These are phyloP conservation scores for Vigna mungo DNA, from an alignment of 306 rosid species.

Conservation along the genomic window DNA sequence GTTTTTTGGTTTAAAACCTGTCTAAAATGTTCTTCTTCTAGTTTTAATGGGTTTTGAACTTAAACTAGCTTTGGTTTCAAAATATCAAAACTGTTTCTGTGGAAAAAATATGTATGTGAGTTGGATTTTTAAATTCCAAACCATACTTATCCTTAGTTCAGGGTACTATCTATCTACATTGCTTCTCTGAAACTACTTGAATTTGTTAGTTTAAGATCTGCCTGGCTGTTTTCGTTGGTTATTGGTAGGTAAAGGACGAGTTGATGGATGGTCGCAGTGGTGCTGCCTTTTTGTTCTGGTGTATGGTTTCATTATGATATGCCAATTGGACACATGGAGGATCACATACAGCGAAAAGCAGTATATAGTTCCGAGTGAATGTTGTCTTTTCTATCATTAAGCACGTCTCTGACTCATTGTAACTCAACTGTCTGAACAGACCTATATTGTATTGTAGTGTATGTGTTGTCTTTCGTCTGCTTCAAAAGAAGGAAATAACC, in stretches of 20 bases:
- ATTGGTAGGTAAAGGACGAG: background rate
- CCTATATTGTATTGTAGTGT: background rate
- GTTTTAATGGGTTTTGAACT: no score
- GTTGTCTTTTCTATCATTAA: background rate
- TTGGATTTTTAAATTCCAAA: no score
- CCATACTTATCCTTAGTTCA: no score
- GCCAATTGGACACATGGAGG: background rate
- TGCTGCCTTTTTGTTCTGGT: background rate
- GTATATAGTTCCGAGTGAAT: background rate
- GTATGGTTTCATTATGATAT: background rate
- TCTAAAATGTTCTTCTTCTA: no score
- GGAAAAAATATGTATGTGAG: no score
- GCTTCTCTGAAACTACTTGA: background rate
- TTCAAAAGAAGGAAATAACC: background rate
- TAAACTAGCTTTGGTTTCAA: no score
- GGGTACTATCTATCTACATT: background rate
- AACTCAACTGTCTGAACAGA: background rate
- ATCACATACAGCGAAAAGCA: background rate
- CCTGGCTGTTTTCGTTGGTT: background rate
- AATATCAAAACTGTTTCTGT: no score
- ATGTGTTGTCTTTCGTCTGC: background rate
- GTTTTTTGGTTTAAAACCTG: no score
- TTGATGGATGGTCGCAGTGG: background rate
- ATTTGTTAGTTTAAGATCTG: background rate
- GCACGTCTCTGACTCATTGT: background rate